Base-by-base conservation (phyloP, 148 eudicot species). In the Fallopia convolvulus region DNA sequence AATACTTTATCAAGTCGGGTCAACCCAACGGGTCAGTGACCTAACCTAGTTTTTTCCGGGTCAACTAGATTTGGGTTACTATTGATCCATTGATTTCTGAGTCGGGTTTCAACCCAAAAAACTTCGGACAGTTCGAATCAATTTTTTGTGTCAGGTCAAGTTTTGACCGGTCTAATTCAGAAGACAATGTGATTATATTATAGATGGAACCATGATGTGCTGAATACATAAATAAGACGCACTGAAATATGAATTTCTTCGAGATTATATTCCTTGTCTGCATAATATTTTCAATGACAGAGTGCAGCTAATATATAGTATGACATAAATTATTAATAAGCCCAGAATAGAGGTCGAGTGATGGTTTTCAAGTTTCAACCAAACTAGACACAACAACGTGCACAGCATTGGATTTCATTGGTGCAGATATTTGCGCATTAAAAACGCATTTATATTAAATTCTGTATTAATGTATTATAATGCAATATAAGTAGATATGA, bases 361-460 rank as follows among this genome's bases (percentile, higher is more conserved):
- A 32, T 65, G 70, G 70, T n/a, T 33, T 65, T 30, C 70, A 65
- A 32, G 40, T 65, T 65, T 65, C 70, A 65, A 32, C 40, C 13
- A 65, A 65, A 14, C 40, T 65, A 18, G 32, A 32, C 41, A 65
- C 12, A 41, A 32, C 40, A 26, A 63, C 70, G 40, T 63, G 39
- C 70, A 63, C 8, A 32, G 70, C 11, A 30, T 30, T 63, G 39
- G 41, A 26, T 36, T 36, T 36, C 4, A 17, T 55, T 17, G 60
- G 8, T 5, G 8, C 23, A 55, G 21, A 55, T 55, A 55, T 36
- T 36, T 36, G 39, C 39, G 3, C 39, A 36, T 36, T 4, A 1
- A 36, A 36, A 36, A 36, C 3, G 39, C 39, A 36, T 36, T 36
- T 36, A 3, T 4, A 36, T 36, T 36, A 36, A 36, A 36, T 36